Conservation (phyloP, 2,329 filamentous ascomycete genomes). For the Septoria linicola region DNA sequence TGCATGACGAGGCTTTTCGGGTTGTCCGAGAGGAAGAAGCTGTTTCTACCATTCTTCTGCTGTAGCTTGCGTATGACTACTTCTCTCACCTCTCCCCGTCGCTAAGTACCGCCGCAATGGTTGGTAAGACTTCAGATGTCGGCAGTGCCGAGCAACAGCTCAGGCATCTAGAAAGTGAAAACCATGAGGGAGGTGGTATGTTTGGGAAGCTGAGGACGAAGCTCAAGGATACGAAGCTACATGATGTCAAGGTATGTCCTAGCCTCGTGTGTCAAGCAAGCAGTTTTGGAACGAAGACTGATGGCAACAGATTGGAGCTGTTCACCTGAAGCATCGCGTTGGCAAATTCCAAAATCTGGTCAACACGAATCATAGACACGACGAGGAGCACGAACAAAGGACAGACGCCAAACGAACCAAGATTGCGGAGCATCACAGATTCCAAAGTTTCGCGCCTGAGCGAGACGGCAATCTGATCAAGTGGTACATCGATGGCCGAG, state of each 20-base stretch:
- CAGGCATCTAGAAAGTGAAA: conserved; percentile 15
- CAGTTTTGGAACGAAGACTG: not conserved
- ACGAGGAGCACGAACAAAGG: conserved; percentile 83
- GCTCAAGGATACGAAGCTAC: conserved; percentile 27
- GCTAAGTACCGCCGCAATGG: conserved; percentile 24
- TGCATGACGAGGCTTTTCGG: conserved; percentile 5
- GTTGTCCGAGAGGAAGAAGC: not conserved
- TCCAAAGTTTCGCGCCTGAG: conserved; percentile 86
- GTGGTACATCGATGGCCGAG: conserved; percentile 94
- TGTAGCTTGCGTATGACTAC: not conserved
- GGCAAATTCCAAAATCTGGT: conserved; percentile 67
- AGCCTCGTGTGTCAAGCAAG: not conserved
- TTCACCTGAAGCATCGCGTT: conserved; percentile 61
- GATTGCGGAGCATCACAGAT: conserved; percentile 74
- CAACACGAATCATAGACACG: conserved; percentile 87
- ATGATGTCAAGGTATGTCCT: conserved; percentile 25
- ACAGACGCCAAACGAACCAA: conserved; percentile 77
- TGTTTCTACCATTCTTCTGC: not conserved
- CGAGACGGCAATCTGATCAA: conserved; percentile 78
- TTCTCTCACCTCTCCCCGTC: too few species aligned
- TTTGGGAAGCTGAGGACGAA: conserved; percentile 21
- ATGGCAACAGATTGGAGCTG: conserved; percentile 49
- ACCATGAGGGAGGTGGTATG: conserved; percentile 16
- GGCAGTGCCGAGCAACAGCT: conserved; percentile 24
- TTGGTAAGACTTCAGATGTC: conserved; percentile 25